Evolutionary conservation across 192 early-diverging fungal species (phyloP).

Genomic region (Coemansia furcata): DNA sequence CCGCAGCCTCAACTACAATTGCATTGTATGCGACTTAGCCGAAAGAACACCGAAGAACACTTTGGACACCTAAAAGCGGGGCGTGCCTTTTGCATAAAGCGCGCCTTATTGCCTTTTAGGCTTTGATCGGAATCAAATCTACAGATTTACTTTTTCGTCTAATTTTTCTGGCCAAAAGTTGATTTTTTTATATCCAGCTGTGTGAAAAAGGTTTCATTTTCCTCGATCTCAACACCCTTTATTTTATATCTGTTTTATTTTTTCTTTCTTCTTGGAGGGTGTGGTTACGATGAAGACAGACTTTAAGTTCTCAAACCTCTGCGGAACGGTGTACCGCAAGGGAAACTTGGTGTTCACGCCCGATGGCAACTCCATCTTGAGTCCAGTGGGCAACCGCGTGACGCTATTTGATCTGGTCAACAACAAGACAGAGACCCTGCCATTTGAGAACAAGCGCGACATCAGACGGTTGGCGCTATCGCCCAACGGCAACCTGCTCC

Average conservation of each 20-base stretch:
- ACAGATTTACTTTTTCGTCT: not conserved
- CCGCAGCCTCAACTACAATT: not conserved
- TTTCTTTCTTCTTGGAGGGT: not conserved
- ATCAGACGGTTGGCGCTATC: slow-evolving; percentile 86
- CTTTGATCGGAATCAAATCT: slow-evolving; percentile 7
- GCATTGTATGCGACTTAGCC: too few relatives aligned
- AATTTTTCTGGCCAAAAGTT: not conserved
- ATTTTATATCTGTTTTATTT: not conserved
- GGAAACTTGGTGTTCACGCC: slow-evolving; percentile 96
- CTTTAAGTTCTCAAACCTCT: slow-evolving; percentile 91
- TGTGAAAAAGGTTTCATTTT: not conserved
- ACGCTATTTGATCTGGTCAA: slow-evolving; percentile 95
- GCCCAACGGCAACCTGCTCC: slow-evolving; percentile 82
- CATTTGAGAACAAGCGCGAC: slow-evolving; percentile 91
- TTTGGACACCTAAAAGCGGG: not conserved
- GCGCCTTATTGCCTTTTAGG: not conserved
- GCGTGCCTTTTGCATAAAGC: not conserved
- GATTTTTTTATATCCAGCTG: too few relatives aligned
- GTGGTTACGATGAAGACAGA: slow-evolving; percentile 54
- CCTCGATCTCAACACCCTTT: not conserved
- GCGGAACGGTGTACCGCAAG: slow-evolving; percentile 94
- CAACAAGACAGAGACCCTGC: slow-evolving; percentile 88
- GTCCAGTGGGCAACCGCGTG: slow-evolving; percentile 95
- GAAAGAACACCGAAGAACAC: not conserved
- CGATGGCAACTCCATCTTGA: slow-evolving; percentile 89